Base-by-base conservation (phyloP, 1,139 yeast genomes). In the Fermentozyma sake region DNA sequence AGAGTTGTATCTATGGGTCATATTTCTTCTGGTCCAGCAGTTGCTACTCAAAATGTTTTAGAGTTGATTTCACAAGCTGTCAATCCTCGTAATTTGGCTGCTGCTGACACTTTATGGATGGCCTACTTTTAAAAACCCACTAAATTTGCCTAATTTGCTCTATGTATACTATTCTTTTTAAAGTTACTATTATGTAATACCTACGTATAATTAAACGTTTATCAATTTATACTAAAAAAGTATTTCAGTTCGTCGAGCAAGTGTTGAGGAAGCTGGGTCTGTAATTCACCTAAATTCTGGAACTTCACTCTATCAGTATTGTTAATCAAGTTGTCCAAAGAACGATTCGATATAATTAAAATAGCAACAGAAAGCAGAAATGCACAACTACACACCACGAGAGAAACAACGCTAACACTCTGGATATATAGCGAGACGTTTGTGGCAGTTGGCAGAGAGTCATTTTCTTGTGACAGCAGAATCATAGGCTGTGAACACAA, bases 61-160 rank as follows among this genome's bases (percentile, higher is more conserved):
- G 97, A 91, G 44, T 72, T 91, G 50, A 86, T 93, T 30, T 82
- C 95, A 3, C 93, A 85, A 48, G 97, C 99, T 4, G 98, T 91
- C 9, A 91, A 89, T 50, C 97, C 98, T 18, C 76, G 96, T 45
- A 86, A 86, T 46, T 64, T 93, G 50, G 97, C 97, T 9, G 79
- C 87, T 35, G 83, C 95, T 12, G 98, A 93, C 48, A 81, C 89
- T 16, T 69, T 86, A 38, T 91, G 96, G 93, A 87, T 91, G 95
- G 94, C 98, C 1, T 91, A 87, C 62, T 72, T 89, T 42, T 82
- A 60, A n/a, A n/a, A n/a, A n/a, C n/a, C n/a, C n/a, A n/a, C n/a
- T n/a, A n/a, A n/a, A n/a, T n/a, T n/a, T n/a, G n/a, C n/a, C n/a
- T n/a, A n/a, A n/a, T n/a, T n/a, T n/a, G n/a, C n/a, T n/a, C n/a